A percentile compares a stretch with the other conserved stretches of the same genome.
Conservation (phyloP, 306 rosid genomes). For the Vicia villosa region DNA sequence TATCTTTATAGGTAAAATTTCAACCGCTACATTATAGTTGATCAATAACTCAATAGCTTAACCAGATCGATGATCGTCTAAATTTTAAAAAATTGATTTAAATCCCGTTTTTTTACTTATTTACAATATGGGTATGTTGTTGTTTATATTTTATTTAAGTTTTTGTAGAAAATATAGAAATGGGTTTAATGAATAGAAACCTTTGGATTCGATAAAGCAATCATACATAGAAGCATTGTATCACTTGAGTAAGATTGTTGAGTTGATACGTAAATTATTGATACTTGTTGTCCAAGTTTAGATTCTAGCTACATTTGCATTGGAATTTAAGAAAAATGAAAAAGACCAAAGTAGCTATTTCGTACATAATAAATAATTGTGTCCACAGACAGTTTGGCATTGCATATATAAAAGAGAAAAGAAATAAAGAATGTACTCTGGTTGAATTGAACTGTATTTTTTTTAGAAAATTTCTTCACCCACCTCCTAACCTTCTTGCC, state of each 20-base stretch:
- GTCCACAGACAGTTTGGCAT: not conserved
- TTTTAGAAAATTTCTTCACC: too few relatives aligned
- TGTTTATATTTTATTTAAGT: not conserved
- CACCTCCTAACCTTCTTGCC: too few relatives aligned
- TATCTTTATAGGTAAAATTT: too few relatives aligned
- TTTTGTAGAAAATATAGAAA: not conserved
- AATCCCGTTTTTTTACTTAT: too few relatives aligned
- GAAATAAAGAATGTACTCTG: not conserved
- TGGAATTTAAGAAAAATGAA: not conserved
- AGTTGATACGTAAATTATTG: not conserved
- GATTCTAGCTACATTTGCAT: conserved; percentile 8
- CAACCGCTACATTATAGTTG: too few relatives aligned
- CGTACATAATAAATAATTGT: not conserved
- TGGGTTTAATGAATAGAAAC: not conserved
- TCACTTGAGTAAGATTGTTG: not conserved
- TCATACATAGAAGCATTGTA: conserved; percentile 9
- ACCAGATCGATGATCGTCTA: too few relatives aligned
- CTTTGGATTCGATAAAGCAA: conserved; percentile 10
- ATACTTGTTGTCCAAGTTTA: conserved; percentile 32
- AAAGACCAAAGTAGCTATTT: not conserved
- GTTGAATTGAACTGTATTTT: too few relatives aligned
- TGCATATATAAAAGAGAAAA: not conserved
- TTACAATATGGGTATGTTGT: too few relatives aligned
- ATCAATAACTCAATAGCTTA: too few relatives aligned
- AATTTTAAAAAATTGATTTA: too few relatives aligned